Evolutionary conservation across 371 early-diverging fungal genomes (phyloP).

Genomic region (Mucor racemosus): DNA sequence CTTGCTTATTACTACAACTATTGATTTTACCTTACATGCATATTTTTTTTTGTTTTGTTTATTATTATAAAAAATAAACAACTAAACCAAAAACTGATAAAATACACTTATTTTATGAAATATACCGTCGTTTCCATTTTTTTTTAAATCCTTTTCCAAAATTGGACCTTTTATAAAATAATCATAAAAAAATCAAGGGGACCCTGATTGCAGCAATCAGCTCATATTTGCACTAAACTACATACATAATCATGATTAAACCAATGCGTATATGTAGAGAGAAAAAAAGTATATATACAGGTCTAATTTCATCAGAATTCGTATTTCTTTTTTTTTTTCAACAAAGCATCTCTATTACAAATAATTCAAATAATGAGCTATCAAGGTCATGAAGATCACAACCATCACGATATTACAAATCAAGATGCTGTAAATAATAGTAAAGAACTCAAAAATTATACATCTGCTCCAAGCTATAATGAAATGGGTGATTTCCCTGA

Average conservation of each 20-base stretch:
- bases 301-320: neutral
- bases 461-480: neutral
- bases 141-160: neutral
- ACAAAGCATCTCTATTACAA: too few relatives aligned
- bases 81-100: neutral
- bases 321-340: neutral
- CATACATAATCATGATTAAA: neutral
- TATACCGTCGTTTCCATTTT: neutral
- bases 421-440: neutral
- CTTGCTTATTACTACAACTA: neutral
- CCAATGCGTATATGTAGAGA: neutral
- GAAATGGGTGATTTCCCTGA: constrained; percentile 3
- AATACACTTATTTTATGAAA: neutral
- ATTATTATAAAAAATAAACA: neutral
- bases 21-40: neutral
- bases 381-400: neutral
- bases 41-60: neutral
- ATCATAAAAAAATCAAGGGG: constrained; percentile 2
- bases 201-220: neutral
- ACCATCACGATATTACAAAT: neutral
- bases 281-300: neutral
- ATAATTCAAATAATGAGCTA: neutral
- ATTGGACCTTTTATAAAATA: neutral
- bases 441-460: neutral
- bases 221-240: neutral